Conservation (phyloP, 257 asterid species). For the Lithospermum erythrorhizon region DNA sequence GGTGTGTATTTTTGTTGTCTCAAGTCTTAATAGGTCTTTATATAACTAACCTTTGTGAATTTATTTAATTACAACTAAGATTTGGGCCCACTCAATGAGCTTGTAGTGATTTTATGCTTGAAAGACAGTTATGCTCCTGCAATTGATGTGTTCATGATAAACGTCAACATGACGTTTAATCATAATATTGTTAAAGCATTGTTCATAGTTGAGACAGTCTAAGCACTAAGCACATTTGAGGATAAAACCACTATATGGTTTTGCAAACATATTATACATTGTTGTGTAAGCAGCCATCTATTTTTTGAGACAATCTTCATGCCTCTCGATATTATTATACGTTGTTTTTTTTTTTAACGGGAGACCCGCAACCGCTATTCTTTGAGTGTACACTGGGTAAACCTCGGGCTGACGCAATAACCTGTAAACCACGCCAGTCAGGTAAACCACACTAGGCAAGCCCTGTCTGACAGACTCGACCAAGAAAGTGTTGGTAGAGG, state of each 20-base stretch:
- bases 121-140: neutral
- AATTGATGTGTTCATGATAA: neutral
- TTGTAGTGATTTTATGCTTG: neutral
- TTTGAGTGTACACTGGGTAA: too few species aligned
- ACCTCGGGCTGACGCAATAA: too few species aligned
- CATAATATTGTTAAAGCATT: neutral
- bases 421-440: too few species aligned
- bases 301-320: too few species aligned
- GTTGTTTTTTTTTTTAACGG: too few species aligned
- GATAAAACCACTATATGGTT: neutral
- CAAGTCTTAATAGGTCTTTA: conserved; percentile 6
- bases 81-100: neutral
- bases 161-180: neutral
- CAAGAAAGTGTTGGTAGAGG: too few species aligned
- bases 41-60: conserved; percentile 2
- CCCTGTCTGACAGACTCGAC: too few species aligned
- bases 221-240: too few species aligned
- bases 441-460: too few species aligned
- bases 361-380: too few species aligned
- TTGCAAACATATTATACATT: neutral
- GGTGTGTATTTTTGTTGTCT: conserved; percentile 44
- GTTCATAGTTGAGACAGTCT: too few species aligned
- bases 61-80: neutral
- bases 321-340: neutral
- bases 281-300: neutral